phyloP scores from a whole-genome alignment of 768 basidiomycete species.

The Strobilomyces confusus region DNA sequence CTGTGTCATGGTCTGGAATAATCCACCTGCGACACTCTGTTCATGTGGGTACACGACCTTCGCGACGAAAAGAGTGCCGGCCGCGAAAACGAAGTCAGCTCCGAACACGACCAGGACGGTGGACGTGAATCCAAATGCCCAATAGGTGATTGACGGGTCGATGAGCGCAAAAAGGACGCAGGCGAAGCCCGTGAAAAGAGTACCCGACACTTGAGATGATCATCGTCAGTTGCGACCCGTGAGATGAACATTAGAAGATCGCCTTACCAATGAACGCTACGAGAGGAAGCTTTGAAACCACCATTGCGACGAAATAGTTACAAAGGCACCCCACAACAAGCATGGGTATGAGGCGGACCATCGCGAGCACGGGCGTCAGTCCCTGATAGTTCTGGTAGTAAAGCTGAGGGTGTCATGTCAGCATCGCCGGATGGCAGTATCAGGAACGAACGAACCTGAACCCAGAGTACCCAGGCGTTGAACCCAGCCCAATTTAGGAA shows the following conservation, averaged over 20 bases:
- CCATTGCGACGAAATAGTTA: slow-evolving; percentile 60
- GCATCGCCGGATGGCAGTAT: neutral
- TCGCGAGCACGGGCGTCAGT: slow-evolving; percentile 54
- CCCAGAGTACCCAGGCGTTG: slow-evolving; percentile 51
- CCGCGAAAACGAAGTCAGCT: slow-evolving; percentile 71
- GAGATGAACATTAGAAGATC: too few relatives aligned
- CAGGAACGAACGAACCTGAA: slow-evolving; percentile 29
- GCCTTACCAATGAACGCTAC: slow-evolving; percentile 52
- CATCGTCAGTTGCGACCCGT: slow-evolving; percentile 1
- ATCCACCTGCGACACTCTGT: slow-evolving; percentile 69
- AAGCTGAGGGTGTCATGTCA: slow-evolving; percentile 36
- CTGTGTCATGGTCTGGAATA: slow-evolving; percentile 79
- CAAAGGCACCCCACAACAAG: slow-evolving; percentile 58
- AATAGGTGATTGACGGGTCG: slow-evolving; percentile 52
- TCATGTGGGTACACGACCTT: slow-evolving; percentile 63
- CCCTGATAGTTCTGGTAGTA: slow-evolving; percentile 67
- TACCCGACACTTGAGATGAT: slow-evolving; percentile 43
- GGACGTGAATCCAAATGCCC: slow-evolving; percentile 75
- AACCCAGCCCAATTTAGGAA: slow-evolving; percentile 64
- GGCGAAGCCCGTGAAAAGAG: slow-evolving; percentile 52
- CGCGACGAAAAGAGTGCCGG: slow-evolving; percentile 72
- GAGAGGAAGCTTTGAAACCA: slow-evolving; percentile 52
- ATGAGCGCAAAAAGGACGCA: slow-evolving; percentile 69
- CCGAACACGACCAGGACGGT: slow-evolving; percentile 64
- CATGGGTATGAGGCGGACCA: slow-evolving; percentile 70